phyloP scores from a whole-genome alignment of 352 stramenopile genomes.

The Phytopythium sindhum region DNA sequence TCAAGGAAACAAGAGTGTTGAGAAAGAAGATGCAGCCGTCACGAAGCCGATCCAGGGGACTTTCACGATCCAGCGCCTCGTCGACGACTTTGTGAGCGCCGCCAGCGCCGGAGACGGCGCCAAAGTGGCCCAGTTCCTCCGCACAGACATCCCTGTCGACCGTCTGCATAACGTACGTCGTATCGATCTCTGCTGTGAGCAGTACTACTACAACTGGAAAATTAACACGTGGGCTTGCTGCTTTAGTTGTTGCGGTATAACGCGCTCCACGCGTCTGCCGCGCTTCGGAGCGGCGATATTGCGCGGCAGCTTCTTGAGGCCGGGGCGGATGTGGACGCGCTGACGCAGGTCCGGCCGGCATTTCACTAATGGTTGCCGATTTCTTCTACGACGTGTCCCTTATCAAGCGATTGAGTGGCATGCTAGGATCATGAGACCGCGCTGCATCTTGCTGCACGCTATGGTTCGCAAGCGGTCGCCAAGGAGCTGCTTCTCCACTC shows the following conservation, averaged over 20 bases:
- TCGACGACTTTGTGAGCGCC: constrained; percentile 59
- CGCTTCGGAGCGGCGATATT: constrained; percentile 27
- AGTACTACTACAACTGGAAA: neutral
- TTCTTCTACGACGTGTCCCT: neutral
- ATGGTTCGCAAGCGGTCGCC: constrained; percentile 26
- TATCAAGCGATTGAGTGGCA: neutral
- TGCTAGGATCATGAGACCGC: constrained; percentile 29
- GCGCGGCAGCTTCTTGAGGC: constrained; percentile 43
- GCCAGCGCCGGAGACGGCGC: constrained; percentile 29
- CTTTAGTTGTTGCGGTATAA: constrained; percentile 46
- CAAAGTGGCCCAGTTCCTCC: constrained; percentile 51
- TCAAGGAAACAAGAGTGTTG: neutral
- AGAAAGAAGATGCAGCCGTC: constrained; percentile 8
- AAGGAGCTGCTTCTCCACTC: constrained; percentile 37
- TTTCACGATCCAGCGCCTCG: constrained; percentile 43
- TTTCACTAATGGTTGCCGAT: neutral
- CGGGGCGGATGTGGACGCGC: constrained; percentile 38
- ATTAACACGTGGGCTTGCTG: neutral
- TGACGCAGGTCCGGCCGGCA: constrained; percentile 15
- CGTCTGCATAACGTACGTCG: constrained; percentile 40
- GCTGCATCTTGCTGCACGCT: constrained; percentile 47
- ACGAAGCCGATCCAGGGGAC: constrained; percentile 49
- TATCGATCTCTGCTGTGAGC: neutral
- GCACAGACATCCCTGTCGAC: constrained; percentile 49
- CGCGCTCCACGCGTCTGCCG: constrained; percentile 42